A percentile compares a stretch with the other conserved stretches of the same genome.
phyloP scores from a whole-genome alignment of 148 eudicot genomes.

The Persicaria maculosa region DNA sequence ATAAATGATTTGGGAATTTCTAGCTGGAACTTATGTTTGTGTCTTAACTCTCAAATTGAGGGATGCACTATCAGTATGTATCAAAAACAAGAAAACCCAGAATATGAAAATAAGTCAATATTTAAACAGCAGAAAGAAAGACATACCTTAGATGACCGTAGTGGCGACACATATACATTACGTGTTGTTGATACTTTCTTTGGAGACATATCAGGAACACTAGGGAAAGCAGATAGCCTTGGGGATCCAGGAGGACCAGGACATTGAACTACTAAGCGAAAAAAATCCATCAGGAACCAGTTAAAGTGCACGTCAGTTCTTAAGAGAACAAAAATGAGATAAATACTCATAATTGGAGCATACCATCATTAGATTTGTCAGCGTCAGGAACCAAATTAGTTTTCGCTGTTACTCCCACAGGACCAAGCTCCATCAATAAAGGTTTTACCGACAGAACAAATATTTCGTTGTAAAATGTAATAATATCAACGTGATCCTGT shows the following conservation, averaged over 20 bases:
- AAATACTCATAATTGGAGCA: constrained; percentile 11
- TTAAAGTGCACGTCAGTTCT: neutral
- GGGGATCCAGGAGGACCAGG: constrained; percentile 38
- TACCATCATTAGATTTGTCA: constrained; percentile 45
- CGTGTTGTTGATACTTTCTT: constrained; percentile 82
- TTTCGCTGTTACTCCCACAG: constrained; percentile 34
- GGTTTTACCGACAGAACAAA: constrained; percentile 86
- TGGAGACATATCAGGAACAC: constrained; percentile 87
- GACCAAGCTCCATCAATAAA: constrained; percentile 71
- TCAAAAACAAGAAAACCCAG: no score
- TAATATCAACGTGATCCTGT: constrained; percentile 87
- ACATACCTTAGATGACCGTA: constrained; percentile 89
- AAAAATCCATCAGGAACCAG: neutral
- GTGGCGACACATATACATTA: constrained; percentile 89
- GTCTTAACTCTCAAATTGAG: no score
- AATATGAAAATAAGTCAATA: no score
- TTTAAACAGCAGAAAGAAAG: neutral
- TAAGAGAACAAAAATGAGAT: neutral
- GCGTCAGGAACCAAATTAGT: constrained; percentile 37
- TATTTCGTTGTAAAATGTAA: constrained; percentile 85
- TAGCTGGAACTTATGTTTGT: no score
- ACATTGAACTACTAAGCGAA: constrained; percentile 41
- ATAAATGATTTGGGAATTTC: no score
- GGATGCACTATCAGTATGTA: no score
- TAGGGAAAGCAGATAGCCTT: no score